A percentile compares a stretch with the other conserved stretches of the same genome.
phyloP scores from a whole-genome alignment of 345 rosid genomes.

The Linum usitatissimum region DNA sequence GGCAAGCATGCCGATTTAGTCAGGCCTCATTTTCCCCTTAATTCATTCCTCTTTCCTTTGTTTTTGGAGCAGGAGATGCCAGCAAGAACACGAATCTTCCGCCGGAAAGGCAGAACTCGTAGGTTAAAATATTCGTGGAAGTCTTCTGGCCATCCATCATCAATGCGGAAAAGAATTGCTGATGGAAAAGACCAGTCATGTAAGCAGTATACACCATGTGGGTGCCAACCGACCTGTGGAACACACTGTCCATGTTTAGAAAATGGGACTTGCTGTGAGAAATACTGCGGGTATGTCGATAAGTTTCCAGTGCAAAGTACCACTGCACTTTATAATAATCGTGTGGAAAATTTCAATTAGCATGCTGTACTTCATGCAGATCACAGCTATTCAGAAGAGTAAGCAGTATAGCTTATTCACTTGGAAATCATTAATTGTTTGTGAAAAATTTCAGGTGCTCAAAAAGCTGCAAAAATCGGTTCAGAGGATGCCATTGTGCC shows the following conservation, averaged over 20 bases:
- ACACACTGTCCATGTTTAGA: slow-evolving; percentile 63
- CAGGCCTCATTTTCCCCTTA: background rate
- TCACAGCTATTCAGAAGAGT: too few relatives aligned
- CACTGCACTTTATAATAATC: slow-evolving; percentile 5
- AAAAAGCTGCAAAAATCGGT: slow-evolving; percentile 90
- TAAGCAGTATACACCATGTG: slow-evolving; percentile 85
- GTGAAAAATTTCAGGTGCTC: slow-evolving; percentile 52
- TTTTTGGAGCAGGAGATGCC: slow-evolving; percentile 68
- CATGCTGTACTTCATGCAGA: background rate
- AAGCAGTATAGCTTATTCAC: background rate
- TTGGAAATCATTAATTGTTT: background rate
- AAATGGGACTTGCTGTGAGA: slow-evolving; percentile 82
- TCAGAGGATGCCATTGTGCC: slow-evolving; percentile 98
- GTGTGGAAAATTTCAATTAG: background rate
- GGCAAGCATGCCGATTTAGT: too few relatives aligned
- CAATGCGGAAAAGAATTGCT: slow-evolving; percentile 54
- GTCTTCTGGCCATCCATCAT: slow-evolving; percentile 64
- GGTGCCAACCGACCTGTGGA: slow-evolving; percentile 75
- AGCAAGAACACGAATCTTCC: slow-evolving; percentile 37
- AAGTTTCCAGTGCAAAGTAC: slow-evolving; percentile 6
- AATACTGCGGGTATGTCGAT: slow-evolving; percentile 81
- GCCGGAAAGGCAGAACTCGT: slow-evolving; percentile 63
- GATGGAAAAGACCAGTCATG: slow-evolving; percentile 47
- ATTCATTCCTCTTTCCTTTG: slow-evolving; percentile 6
- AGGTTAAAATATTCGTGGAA: slow-evolving; percentile 91